A percentile compares a stretch with the other conserved stretches of the same genome.
These are phyloP conservation scores for Dissophora globulifera DNA, from an alignment of 192 early-diverging fungal genomes.

Conservation along the genomic window DNA sequence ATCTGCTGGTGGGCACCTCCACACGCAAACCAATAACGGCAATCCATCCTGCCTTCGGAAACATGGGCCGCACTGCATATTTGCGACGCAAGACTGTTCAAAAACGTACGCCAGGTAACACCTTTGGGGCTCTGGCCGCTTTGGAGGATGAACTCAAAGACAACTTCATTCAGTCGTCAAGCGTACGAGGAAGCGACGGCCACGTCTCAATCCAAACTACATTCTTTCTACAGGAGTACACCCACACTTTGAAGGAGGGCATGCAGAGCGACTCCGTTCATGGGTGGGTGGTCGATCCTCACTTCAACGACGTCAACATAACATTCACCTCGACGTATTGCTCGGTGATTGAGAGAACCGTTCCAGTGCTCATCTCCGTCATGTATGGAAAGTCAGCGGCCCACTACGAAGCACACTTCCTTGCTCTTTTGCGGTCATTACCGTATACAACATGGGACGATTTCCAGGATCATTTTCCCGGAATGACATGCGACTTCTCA, in stretches of 20 bases:
- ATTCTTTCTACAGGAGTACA: too few relatives aligned
- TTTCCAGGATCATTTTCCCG: not conserved
- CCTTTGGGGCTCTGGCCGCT: too few relatives aligned
- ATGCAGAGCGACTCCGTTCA: slow-evolving; percentile 25
- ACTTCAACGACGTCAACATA: slow-evolving; percentile 7
- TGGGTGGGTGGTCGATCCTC: not conserved
- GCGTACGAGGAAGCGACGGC: too few relatives aligned
- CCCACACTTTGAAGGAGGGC: not conserved
- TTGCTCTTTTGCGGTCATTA: slow-evolving; percentile 5
- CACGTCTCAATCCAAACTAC: too few relatives aligned
- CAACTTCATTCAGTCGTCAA: too few relatives aligned
- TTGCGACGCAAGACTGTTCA: too few relatives aligned
- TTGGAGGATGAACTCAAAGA: too few relatives aligned
- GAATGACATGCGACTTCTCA: slow-evolving; percentile 35
- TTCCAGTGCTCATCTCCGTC: slow-evolving; percentile 12
- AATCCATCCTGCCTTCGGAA: too few relatives aligned
- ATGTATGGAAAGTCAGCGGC: slow-evolving; percentile 3
- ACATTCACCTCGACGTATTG: slow-evolving; percentile 21
- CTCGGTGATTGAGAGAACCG: slow-evolving; percentile 6
- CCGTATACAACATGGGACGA: slow-evolving; percentile 10
- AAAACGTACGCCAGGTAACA: too few relatives aligned
- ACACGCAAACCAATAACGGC: too few relatives aligned
- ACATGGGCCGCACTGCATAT: too few relatives aligned
- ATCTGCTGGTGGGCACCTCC: too few relatives aligned
- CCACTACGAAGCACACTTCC: slow-evolving; percentile 22